Conservation (phyloP, 2,329 filamentous ascomycete species). For the Aspergillus sp. region DNA sequence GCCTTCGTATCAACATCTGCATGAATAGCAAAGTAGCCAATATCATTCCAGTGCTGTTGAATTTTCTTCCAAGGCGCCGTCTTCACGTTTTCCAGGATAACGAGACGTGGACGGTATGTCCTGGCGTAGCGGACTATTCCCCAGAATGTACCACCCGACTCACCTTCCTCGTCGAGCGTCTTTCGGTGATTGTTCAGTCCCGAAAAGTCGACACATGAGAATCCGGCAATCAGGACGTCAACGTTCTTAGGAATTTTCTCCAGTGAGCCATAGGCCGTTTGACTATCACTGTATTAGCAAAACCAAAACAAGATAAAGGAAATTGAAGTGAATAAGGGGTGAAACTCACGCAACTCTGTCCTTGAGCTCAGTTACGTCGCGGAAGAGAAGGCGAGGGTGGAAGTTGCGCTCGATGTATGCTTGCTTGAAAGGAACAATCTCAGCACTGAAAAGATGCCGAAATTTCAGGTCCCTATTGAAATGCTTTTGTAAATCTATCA, state of each 20-base stretch:
- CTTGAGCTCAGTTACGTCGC: slow-evolving; percentile 60
- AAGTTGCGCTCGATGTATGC: slow-evolving; percentile 65
- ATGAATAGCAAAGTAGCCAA: slow-evolving; percentile 57
- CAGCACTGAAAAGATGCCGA: slow-evolving; percentile 61
- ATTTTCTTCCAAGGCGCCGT: slow-evolving; percentile 60
- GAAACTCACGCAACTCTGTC: slow-evolving; percentile 48
- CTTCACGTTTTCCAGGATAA: slow-evolving; percentile 72
- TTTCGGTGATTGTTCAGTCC: slow-evolving; percentile 60
- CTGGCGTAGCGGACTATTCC: slow-evolving; percentile 60
- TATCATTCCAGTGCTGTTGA: slow-evolving; percentile 43
- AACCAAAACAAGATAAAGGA: too few species aligned
- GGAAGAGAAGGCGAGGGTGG: slow-evolving; percentile 53
- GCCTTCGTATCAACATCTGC: slow-evolving; percentile 65
- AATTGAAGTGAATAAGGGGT: not conserved
- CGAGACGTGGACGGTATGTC: slow-evolving; percentile 58
- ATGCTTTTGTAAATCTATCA: slow-evolving; percentile 32
- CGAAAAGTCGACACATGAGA: slow-evolving; percentile 75
- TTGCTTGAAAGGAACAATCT: slow-evolving; percentile 65
- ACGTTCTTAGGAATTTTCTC: slow-evolving; percentile 56
- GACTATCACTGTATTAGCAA: slow-evolving; percentile 39
- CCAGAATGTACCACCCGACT: slow-evolving; percentile 66
- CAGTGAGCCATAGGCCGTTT: slow-evolving; percentile 66
- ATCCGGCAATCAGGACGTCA: slow-evolving; percentile 70
- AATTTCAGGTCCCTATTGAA: slow-evolving; percentile 43
- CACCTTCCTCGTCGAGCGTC: slow-evolving; percentile 55